phyloP scores from a whole-genome alignment of 495 filamentous ascomycete species.

The Aspergillus cristatus region DNA sequence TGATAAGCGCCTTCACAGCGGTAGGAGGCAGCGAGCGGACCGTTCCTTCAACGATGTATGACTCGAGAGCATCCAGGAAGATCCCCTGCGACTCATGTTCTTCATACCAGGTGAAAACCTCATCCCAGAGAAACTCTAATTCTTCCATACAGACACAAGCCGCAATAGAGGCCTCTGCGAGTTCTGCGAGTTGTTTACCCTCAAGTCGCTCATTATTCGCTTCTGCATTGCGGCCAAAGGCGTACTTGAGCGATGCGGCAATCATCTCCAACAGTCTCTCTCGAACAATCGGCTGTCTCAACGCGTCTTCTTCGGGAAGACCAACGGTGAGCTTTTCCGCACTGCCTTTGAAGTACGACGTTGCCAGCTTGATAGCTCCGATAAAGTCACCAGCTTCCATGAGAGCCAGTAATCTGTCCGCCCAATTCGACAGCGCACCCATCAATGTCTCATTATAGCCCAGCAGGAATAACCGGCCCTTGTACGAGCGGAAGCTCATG shows the following conservation, averaged over 20 bases:
- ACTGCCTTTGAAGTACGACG: constrained; percentile 81
- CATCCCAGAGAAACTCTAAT: constrained; percentile 78
- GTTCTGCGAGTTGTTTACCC: constrained; percentile 54
- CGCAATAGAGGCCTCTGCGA: constrained; percentile 74
- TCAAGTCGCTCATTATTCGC: constrained; percentile 41
- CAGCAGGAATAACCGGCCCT: constrained; percentile 83
- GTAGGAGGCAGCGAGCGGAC: constrained; percentile 69
- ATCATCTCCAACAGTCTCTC: constrained; percentile 93
- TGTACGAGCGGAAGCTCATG: constrained; percentile 94
- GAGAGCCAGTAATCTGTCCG: constrained; percentile 87
- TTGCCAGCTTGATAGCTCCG: constrained; percentile 80
- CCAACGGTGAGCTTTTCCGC: constrained; percentile 88
- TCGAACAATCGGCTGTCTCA: constrained; percentile 72
- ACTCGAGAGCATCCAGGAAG: constrained; percentile 80
- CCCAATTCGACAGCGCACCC: constrained; percentile 92
- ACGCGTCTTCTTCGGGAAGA: constrained; percentile 70
- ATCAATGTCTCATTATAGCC: constrained; percentile 85
- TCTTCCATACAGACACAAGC: constrained; percentile 71
- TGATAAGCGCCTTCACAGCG: constrained; percentile 77
- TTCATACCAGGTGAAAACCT: constrained; percentile 82
- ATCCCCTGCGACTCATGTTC: constrained; percentile 61
- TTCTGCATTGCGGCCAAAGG: constrained; percentile 56
- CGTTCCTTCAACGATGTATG: constrained; percentile 70
- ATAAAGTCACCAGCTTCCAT: constrained; percentile 96
- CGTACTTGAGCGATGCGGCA: constrained; percentile 83